These are phyloP conservation scores for Talaromyces liani DNA, from an alignment of 495 filamentous ascomycete genomes.

Conservation along the genomic window DNA sequence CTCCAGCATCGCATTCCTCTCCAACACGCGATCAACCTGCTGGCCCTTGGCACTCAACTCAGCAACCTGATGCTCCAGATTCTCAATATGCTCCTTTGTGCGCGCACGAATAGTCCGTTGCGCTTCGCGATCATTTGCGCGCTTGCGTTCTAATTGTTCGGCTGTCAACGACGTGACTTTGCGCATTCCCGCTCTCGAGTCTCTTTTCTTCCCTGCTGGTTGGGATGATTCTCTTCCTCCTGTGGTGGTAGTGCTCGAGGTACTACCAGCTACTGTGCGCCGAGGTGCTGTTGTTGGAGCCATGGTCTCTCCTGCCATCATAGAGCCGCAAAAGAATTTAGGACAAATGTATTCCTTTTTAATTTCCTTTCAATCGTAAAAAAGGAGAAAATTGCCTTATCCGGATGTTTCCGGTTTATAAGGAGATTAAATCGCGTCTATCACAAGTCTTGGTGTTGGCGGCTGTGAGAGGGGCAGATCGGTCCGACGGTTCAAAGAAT, in stretches of 20 bases:
- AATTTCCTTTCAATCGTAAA: background rate
- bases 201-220: slow-evolving; percentile 23
- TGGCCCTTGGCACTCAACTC: slow-evolving; percentile 42
- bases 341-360: background rate
- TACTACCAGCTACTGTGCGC: background rate
- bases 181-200: slow-evolving; percentile 50
- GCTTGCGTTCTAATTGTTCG: slow-evolving; percentile 55
- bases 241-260: background rate
- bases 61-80: slow-evolving; percentile 40
- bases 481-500: background rate
- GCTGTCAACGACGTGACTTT: slow-evolving; percentile 51
- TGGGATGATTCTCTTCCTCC: slow-evolving; percentile 3
- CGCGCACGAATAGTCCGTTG: slow-evolving; percentile 55
- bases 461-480: background rate
- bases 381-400: background rate
- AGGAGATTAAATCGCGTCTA: background rate
- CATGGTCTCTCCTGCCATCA: background rate
- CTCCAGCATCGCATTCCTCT: slow-evolving; percentile 48
- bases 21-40: slow-evolving; percentile 39
- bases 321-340: background rate
- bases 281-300: background rate
- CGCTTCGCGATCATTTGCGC: slow-evolving; percentile 57
- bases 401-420: background rate
- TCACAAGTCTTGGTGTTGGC: background rate
- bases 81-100: slow-evolving; percentile 53